phyloP scores from a whole-genome alignment of 495 filamentous ascomycete species.

The Choiromyces venosus region DNA sequence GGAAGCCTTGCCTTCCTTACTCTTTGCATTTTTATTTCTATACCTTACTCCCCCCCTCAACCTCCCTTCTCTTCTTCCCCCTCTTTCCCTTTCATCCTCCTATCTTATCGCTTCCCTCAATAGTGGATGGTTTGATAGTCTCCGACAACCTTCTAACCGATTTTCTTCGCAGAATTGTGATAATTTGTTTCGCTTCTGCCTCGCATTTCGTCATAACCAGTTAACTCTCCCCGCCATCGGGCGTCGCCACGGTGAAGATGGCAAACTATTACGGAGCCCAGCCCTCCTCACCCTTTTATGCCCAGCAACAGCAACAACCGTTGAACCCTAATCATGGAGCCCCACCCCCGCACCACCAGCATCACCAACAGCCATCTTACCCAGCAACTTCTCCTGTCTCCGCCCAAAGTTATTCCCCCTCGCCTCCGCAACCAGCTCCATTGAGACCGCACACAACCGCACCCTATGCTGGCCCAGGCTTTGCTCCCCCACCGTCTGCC shows the following conservation, averaged over 20 bases:
- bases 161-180: not conserved
- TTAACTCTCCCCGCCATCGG: slow-evolving; percentile 27
- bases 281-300: slow-evolving; percentile 21
- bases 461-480: slow-evolving; percentile 22
- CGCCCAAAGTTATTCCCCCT: slow-evolving; percentile 23
- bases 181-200: not conserved
- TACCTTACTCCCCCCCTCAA: not conserved
- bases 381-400: slow-evolving; percentile 21
- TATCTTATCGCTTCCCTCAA: not conserved
- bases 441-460: slow-evolving; percentile 34
- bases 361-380: slow-evolving; percentile 10
- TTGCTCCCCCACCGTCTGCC: slow-evolving; percentile 20
- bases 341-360: slow-evolving; percentile 14
- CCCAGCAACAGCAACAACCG: slow-evolving; percentile 4
- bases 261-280: slow-evolving; percentile 17
- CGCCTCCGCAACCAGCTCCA: slow-evolving; percentile 33
- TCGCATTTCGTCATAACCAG: not conserved
- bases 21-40: not conserved
- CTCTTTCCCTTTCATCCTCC: not conserved
- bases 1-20: not conserved
- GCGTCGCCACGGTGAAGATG: slow-evolving; percentile 27
- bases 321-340: not conserved
- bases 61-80: not conserved
- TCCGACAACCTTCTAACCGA: not conserved
- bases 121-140: not conserved